A percentile compares a stretch with the other conserved stretches of the same genome.
phyloP scores from a whole-genome alignment of 2,329 filamentous ascomycete genomes.

The Atkinsonella texensis region DNA sequence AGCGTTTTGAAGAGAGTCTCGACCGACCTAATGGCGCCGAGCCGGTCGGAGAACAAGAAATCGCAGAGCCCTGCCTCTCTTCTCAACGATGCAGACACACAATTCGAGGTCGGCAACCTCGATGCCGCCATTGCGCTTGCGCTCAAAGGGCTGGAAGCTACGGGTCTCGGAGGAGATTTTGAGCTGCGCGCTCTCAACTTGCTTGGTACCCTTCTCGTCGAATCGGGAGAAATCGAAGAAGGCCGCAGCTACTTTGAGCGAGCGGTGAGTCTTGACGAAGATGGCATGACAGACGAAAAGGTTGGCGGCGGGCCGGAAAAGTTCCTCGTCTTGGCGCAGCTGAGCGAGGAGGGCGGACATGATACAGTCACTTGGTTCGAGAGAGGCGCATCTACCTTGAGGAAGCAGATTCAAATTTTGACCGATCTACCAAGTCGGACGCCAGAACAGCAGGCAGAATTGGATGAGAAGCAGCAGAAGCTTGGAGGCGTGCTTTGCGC shows the following conservation, averaged over 20 bases:
- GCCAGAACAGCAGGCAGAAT: conserved; percentile 25
- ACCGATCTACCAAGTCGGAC: conserved; percentile 32
- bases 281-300: conserved; percentile 58
- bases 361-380: conserved; percentile 58
- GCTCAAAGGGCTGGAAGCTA: conserved; percentile 29
- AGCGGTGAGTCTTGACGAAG: conserved; percentile 64
- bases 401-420: conserved; percentile 55
- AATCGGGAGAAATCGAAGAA: conserved; percentile 67
- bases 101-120: conserved; percentile 29
- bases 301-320: conserved; percentile 81
- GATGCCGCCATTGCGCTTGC: conserved; percentile 29
- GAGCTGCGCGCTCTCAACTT: conserved; percentile 59
- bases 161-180: conserved; percentile 33
- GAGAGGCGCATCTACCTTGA: conserved; percentile 59
- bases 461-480: conserved; percentile 64
- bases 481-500: conserved; percentile 87
- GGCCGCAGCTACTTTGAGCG: conserved; percentile 61
- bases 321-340: conserved; percentile 86
- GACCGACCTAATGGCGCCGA: conserved; percentile 26
- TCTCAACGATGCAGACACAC: conserved; percentile 28
- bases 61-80: conserved; percentile 16
- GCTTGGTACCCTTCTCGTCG: conserved; percentile 70
- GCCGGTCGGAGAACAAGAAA: conserved; percentile 25
- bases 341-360: conserved; percentile 58
- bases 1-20: not conserved